These are phyloP conservation scores for Aspergillus floridensis DNA, from an alignment of 2,329 filamentous ascomycete species.

Conservation along the genomic window DNA sequence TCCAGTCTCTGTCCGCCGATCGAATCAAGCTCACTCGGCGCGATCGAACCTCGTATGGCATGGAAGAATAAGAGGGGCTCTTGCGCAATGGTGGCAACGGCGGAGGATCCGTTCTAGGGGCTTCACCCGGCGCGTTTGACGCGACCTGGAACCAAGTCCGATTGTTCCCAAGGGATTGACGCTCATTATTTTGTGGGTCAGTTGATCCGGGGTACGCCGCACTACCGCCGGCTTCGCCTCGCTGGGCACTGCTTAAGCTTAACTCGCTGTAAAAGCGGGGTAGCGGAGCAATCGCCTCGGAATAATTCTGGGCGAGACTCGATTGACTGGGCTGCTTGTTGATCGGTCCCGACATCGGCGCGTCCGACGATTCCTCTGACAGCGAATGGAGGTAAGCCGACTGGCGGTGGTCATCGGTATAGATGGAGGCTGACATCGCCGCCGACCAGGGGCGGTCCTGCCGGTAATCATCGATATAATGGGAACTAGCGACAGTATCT, in stretches of 20 bases:
- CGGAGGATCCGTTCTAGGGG: background rate
- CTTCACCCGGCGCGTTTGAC: slow-evolving; percentile 14
- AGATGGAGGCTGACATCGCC: slow-evolving; percentile 36
- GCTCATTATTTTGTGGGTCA: slow-evolving; percentile 22
- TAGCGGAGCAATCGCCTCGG: slow-evolving; percentile 35
- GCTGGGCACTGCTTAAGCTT: slow-evolving; percentile 29
- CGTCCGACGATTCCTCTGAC: slow-evolving; percentile 24
- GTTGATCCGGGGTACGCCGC: slow-evolving; percentile 14
- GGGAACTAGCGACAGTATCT: slow-evolving; percentile 35
- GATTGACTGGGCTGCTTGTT: slow-evolving; percentile 32
- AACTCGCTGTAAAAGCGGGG: slow-evolving; percentile 38
- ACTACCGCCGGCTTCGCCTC: slow-evolving; percentile 22
- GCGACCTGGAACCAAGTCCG: slow-evolving; percentile 24
- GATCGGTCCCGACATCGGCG: slow-evolving; percentile 21
- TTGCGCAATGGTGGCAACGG: slow-evolving; percentile 9
- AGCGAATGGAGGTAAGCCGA: slow-evolving; percentile 31
- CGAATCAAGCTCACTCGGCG: slow-evolving; percentile 24
- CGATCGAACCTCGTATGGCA: slow-evolving; percentile 14
- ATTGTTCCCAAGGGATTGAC: slow-evolving; percentile 15
- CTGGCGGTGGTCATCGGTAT: slow-evolving; percentile 34
- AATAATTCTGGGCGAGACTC: slow-evolving; percentile 39
- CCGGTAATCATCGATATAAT: slow-evolving; percentile 30
- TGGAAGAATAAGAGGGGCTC: slow-evolving; percentile 19
- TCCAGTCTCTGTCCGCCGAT: slow-evolving; percentile 19
- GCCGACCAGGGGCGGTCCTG: slow-evolving; percentile 35